Percentiles rank a stretch among this genome's conserved stretches.
Conservation (phyloP, 257 asterid species). For the Jacaranda copaia region DNA sequence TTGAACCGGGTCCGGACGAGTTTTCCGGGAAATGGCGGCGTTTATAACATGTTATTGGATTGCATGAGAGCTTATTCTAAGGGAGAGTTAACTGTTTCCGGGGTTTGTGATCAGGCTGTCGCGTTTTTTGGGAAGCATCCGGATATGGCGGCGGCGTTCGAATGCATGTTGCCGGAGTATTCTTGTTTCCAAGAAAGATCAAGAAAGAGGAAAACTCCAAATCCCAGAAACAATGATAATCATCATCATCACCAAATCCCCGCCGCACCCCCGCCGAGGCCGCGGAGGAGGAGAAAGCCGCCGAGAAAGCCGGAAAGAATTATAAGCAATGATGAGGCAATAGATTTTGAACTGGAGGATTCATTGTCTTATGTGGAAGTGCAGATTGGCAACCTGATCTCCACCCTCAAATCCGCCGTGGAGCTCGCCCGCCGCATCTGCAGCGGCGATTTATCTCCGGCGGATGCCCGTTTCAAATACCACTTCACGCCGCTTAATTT, state of each 20-base stretch:
- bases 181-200: background rate
- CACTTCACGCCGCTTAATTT: slow-evolving; percentile 8
- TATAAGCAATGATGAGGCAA: background rate
- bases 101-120: background rate
- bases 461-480: background rate
- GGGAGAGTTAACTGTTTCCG: background rate
- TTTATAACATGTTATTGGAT: background rate
- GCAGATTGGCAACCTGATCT: background rate
- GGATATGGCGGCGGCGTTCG: slow-evolving; percentile 8
- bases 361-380: background rate
- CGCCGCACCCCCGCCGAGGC: background rate
- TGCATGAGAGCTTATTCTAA: background rate
- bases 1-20: background rate
- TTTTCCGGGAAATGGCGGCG: background rate
- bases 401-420: background rate
- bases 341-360: background rate
- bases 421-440: background rate
- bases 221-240: background rate
- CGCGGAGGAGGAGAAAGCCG: background rate
- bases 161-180: slow-evolving; percentile 1
- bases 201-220: background rate
- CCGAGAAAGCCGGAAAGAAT: background rate
- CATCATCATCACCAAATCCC: background rate
- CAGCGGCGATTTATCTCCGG: background rate
- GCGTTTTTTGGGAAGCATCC: background rate